Evolutionary conservation across 1,139 yeast genomes (phyloP), one percentile per base, ranked within the genome.

Genomic region (Saccharomyces hybrid): DNA sequence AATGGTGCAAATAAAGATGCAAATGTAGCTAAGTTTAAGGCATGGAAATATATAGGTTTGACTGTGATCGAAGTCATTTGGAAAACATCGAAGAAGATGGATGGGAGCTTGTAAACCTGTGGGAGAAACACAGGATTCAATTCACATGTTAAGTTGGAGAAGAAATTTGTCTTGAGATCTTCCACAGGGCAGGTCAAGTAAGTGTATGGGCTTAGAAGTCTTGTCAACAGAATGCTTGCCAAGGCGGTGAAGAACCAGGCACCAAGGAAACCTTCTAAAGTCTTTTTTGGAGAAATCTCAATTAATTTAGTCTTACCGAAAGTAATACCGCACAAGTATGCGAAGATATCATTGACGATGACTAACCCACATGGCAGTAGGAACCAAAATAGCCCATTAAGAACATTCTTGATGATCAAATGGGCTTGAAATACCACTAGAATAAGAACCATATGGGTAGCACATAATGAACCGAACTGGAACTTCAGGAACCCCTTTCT

Each of bases 1-100:
- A 93, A 93, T 56, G 99, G 99, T 1, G 99, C 99, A 70, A 93
- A 86, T 61, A 95, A 78, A 0, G 98, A 91, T 7, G 99, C 99
- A 78, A 95, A 93, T 2, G 96, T 86, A 11, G 97, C 95, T 62
- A 93, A 76, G 49, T 85, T 79, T 57, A 89, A 79, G 3, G 95
- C 84, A 69, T 93, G 99, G 75, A 91, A 79, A 70, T 93, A 90
- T 54, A 93, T 83, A 49, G 99, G 98, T 65, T 88, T 89, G 52
- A 90, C 69, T 25, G 83, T 76, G 28, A 89, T 71, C 48, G 78
- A 75, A n/a, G 80, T 78, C 41, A 75, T 64, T 32, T 76, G 70
- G 50, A 79, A 52, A 23, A 73, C 71, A 19, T 80, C 79, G 34
- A 81, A 82, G 54, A 88, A 69, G 60, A 84, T 78, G 25, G 82